These are phyloP conservation scores for Cornus kousa DNA, from an alignment of 148 eudicot species.

Conservation along the genomic window DNA sequence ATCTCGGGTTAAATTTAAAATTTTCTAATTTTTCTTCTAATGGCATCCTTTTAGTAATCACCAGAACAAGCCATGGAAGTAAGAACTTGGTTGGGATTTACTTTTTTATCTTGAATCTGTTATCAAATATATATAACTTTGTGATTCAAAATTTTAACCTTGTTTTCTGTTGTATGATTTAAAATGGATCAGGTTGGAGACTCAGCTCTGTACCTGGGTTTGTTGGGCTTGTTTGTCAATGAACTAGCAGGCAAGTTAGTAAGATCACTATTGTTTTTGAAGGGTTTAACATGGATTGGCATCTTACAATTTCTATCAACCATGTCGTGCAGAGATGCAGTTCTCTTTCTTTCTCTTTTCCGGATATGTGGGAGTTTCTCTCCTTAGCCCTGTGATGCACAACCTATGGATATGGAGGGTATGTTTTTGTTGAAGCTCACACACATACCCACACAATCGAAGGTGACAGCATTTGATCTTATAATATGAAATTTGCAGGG, in stretches of 20 bases:
- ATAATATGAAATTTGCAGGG: constrained; percentile 53
- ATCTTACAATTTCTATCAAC: constrained; percentile 7
- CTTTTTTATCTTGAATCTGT: neutral
- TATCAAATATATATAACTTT: neutral
- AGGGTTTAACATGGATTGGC: constrained; percentile 5
- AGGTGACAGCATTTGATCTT: constrained; percentile 5
- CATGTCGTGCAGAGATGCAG: constrained; percentile 71
- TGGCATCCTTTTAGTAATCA: neutral
- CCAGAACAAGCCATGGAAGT: neutral
- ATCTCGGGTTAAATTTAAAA: neutral
- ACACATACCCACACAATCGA: neutral
- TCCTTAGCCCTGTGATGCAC: constrained; percentile 97
- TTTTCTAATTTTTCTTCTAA: neutral
- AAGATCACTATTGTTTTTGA: neutral
- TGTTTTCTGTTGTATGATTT: constrained; percentile 6
- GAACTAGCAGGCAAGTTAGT: constrained; percentile 72
- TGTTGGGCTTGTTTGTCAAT: constrained; percentile 73
- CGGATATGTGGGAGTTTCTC: constrained; percentile 84
- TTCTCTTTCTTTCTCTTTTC: constrained; percentile 91
- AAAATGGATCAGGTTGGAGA: constrained; percentile 70
- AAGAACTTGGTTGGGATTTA: neutral
- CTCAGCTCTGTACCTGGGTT: constrained; percentile 75
- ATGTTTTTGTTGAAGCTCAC: constrained; percentile 19
- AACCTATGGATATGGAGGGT: constrained; percentile 99
- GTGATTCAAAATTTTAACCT: neutral